These are phyloP conservation scores for Geranomyces variabilis DNA, from an alignment of 192 early-diverging fungal genomes.

Conservation along the genomic window DNA sequence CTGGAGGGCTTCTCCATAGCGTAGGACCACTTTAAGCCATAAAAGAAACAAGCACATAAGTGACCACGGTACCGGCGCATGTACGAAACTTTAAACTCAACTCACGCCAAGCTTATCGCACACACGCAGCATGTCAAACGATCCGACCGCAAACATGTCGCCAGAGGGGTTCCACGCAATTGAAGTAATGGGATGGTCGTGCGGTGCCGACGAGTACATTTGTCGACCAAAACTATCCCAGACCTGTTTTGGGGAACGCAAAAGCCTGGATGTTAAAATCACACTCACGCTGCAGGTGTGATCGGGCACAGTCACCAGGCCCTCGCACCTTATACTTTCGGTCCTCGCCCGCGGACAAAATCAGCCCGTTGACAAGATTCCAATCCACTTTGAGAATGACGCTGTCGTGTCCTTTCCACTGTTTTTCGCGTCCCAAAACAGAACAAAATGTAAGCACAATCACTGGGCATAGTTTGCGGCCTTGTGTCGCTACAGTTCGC, in stretches of 20 bases:
- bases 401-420: slow-evolving; percentile 69
- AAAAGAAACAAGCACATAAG: no score
- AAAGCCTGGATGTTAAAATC: no score
- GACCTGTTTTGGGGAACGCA: slow-evolving; percentile 37
- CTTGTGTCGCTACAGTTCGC: no score
- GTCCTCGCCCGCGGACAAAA: slow-evolving; percentile 67
- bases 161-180: slow-evolving; percentile 60
- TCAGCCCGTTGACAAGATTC: slow-evolving; percentile 58
- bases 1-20: slow-evolving; percentile 52
- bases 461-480: no score
- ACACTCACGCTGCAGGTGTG: no score
- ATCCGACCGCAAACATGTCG: slow-evolving; percentile 66
- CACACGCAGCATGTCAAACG: slow-evolving; percentile 52
- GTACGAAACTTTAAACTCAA: no score
- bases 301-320: no score
- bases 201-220: slow-evolving; percentile 48
- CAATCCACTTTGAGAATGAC: slow-evolving; percentile 60
- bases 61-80: no score
- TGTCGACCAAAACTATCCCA: slow-evolving; percentile 63
- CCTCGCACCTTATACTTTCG: slow-evolving; percentile 58
- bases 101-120: slow-evolving; percentile 62
- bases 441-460: slow-evolving; percentile 10
- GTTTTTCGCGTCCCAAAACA: neutral
- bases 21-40: slow-evolving; percentile 57
- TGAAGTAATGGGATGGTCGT: slow-evolving; percentile 60